Percentiles rank a stretch among this genome's conserved stretches.
Evolutionary conservation across 371 early-diverging fungal genomes (phyloP).

Genomic region (Rhizopus sp.): DNA sequence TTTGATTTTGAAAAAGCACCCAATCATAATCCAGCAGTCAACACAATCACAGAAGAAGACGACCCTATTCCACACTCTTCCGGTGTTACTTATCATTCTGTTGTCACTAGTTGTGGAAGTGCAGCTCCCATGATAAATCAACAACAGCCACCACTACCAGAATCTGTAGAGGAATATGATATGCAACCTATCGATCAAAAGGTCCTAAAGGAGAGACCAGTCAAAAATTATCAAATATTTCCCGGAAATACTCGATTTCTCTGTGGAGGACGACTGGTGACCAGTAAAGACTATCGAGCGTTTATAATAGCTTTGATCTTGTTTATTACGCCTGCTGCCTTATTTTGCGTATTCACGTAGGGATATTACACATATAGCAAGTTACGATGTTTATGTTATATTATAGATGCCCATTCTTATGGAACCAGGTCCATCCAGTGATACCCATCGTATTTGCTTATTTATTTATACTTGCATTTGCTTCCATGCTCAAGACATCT

Average conservation of each 20-base stretch:
- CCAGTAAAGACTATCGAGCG: conserved; percentile 63
- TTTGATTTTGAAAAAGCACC: conserved; percentile 29
- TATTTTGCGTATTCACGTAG: conserved; percentile 72
- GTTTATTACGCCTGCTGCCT: conserved; percentile 58
- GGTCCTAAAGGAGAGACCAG: conserved; percentile 7
- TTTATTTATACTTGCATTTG: conserved; percentile 66
- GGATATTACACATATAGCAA: conserved; percentile 18
- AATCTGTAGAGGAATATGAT: conserved; percentile 10
- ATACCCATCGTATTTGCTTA: conserved; percentile 75
- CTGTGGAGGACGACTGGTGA: conserved; percentile 68
- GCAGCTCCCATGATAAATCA: conserved; percentile 23
- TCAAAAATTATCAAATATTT: conserved; percentile 36
- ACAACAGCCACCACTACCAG: conserved; percentile 8
- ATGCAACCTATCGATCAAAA: neutral
- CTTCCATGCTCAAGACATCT: conserved; percentile 82
- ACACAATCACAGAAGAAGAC: conserved; percentile 11
- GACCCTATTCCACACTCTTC: conserved; percentile 24
- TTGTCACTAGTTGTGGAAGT: conserved; percentile 22
- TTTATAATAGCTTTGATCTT: conserved; percentile 67
- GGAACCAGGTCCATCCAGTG: conserved; percentile 60
- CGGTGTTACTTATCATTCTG: conserved; percentile 21
- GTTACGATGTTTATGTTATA: conserved; percentile 2
- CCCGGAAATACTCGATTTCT: conserved; percentile 56
- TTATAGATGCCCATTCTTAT: conserved; percentile 68
- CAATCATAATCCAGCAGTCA: neutral